Base-by-base conservation (phyloP, 306 rosid species). In the Quercus dentata region DNA sequence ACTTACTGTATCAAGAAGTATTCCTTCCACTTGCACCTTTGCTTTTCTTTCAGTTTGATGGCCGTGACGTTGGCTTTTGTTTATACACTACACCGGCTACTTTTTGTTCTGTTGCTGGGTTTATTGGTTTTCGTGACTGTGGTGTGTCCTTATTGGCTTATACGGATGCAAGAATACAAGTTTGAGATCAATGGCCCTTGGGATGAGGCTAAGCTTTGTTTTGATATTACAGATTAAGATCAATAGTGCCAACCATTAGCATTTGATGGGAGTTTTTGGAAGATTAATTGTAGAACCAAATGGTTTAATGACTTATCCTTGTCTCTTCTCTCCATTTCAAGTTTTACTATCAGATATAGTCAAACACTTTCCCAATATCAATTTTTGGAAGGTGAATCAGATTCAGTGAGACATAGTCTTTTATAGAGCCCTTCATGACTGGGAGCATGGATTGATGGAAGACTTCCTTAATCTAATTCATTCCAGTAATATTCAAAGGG, bases 191-290 rank as follows among this genome's bases (percentile, higher is more conserved):
- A 94, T 81, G 97, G 97, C 52, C 97, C 98, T 3, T 94, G 97
- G 98, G 98, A 94, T 44, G 98, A 94, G 87, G 98, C 94, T 67
- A 94, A 90, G 90, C 98, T 94, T 82, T 92, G 97, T 82, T 92
- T 92, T 83, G 94, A 86, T 78, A 91, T 94, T 17, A 87, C 90
- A 72, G 98, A 94, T 70, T 94, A 89, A 83, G 71, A 77, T 57
- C 1, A 49, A 10, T 49, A 77, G 21, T 54, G 77, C 64, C 74
- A 28, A 25, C 41, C 44, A 5, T 49, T 12, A 3, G 0, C 0
- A 0, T 21, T 21, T 21, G 21, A 21, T 0, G 21, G 21, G 21
- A 21, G 21, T 21, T 21, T 21, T 21, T 21, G 21, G 21, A 21
- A 21, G 21, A 21, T 21, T 21, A 21, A 21, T 21, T 21, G 21